Evolutionary conservation across 345 rosid genomes (phyloP).

Genomic region (Corchorus capsularis): DNA sequence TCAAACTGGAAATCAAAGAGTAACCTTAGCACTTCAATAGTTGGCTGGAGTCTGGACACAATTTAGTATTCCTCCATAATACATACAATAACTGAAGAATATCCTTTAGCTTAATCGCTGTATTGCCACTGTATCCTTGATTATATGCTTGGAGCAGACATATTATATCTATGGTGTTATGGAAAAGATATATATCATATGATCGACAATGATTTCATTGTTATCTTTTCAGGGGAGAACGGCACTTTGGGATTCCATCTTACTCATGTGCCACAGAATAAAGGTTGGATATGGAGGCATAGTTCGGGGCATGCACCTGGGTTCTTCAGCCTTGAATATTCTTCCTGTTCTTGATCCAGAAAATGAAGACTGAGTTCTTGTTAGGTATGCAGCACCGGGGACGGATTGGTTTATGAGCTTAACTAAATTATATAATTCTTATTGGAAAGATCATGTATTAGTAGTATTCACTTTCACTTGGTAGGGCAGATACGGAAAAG

Average conservation of each 20-base stretch:
- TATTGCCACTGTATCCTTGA: background rate
- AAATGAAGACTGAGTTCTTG: slow-evolving; percentile 41
- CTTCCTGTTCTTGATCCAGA: slow-evolving; percentile 73
- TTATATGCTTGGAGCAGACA: background rate
- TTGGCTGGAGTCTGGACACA: background rate
- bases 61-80: background rate
- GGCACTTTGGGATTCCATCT: slow-evolving; percentile 84
- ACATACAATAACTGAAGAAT: background rate
- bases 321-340: slow-evolving; percentile 79
- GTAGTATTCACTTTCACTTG: too few species aligned
- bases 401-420: too few species aligned
- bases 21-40: background rate
- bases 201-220: slow-evolving; percentile 9
- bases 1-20: background rate
- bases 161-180: background rate
- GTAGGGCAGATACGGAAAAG: too few species aligned
- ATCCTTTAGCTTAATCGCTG: too few species aligned
- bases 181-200: background rate
- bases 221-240: slow-evolving; percentile 74
- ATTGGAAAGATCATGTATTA: too few species aligned
- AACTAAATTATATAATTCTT: too few species aligned
- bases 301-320: slow-evolving; percentile 84
- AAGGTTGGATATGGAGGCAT: slow-evolving; percentile 77
- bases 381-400: background rate
- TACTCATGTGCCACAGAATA: slow-evolving; percentile 76